Conservation (phyloP, 2,329 filamentous ascomycete species). For the Didymella exigua region DNA sequence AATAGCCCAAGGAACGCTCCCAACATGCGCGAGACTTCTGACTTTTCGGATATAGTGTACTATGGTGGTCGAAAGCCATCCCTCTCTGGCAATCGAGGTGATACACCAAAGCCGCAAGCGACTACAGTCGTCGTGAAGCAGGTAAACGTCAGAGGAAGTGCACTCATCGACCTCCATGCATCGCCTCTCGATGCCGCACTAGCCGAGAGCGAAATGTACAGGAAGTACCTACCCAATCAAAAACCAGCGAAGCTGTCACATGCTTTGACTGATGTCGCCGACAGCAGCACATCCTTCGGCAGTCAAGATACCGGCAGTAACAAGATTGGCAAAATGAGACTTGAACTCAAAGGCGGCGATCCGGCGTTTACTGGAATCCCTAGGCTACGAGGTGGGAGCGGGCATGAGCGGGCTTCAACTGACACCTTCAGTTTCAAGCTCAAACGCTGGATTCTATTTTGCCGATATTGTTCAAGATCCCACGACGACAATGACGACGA, state of each 20-base stretch:
- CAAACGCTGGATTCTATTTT: slow-evolving; percentile 8
- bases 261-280: not conserved
- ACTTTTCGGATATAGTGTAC: slow-evolving; percentile 1
- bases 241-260: not conserved
- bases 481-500: slow-evolving; percentile 6
- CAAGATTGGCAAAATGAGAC: not conserved
- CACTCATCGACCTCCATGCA: not conserved
- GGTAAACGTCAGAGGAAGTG: not conserved
- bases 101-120: not conserved
- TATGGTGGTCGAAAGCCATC: not conserved
- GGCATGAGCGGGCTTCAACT: not conserved
- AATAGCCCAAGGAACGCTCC: not conserved
- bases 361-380: not conserved
- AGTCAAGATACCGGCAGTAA: slow-evolving; percentile 1
- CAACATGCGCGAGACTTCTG: not conserved
- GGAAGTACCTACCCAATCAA: not conserved
- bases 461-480: not conserved
- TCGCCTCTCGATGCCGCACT: not conserved
- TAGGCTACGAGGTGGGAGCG: slow-evolving; percentile 3
- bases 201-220: not conserved
- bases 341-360: slow-evolving; percentile 5
- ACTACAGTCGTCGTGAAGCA: slow-evolving; percentile 1
- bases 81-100: not conserved
- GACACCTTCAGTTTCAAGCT: slow-evolving; percentile 3
- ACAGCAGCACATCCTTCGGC: not conserved